Evolutionary conservation across 106 monocot species (phyloP).

Genomic region (Cymbidium sinense): DNA sequence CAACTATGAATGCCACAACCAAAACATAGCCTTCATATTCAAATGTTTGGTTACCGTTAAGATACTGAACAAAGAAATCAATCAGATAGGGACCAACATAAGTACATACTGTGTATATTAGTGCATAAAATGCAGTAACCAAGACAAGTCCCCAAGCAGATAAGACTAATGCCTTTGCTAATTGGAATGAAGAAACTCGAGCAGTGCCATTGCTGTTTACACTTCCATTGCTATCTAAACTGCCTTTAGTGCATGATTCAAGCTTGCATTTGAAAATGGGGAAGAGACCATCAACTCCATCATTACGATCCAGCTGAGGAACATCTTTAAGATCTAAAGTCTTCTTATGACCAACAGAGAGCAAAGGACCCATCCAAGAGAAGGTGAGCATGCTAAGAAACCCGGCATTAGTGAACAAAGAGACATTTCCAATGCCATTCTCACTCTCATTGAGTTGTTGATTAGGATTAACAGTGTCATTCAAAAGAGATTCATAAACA

Average conservation of each 20-base stretch:
- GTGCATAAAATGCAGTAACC: slow-evolving; percentile 21
- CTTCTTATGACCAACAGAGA: slow-evolving; percentile 56
- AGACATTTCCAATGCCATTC: slow-evolving; percentile 4
- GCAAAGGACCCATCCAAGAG: slow-evolving; percentile 59
- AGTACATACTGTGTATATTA: slow-evolving; percentile 18
- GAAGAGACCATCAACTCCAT: slow-evolving; percentile 67
- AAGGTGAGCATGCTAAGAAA: slow-evolving; percentile 48
- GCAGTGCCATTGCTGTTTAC: neutral
- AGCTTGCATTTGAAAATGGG: slow-evolving; percentile 54
- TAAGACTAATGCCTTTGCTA: slow-evolving; percentile 18
- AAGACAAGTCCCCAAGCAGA: slow-evolving; percentile 18
- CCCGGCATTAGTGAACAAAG: slow-evolving; percentile 55
- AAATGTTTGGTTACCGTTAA: slow-evolving; percentile 17
- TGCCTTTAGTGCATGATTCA: neutral
- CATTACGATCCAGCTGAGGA: slow-evolving; percentile 51
- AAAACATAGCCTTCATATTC: slow-evolving; percentile 38
- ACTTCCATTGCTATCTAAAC: neutral
- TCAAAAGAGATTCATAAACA: slow-evolving; percentile 57
- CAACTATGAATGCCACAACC: slow-evolving; percentile 35
- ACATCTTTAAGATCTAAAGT: slow-evolving; percentile 77
- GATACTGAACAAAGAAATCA: slow-evolving; percentile 34
- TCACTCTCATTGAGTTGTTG: neutral
- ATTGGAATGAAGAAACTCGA: slow-evolving; percentile 22
- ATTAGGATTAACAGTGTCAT: neutral
- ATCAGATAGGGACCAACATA: slow-evolving; percentile 52